Percentiles rank a stretch among this genome's conserved stretches.
These are phyloP conservation scores for Kregervanrija fluxuum DNA, from an alignment of 805 yeast genomes.

Conservation along the genomic window DNA sequence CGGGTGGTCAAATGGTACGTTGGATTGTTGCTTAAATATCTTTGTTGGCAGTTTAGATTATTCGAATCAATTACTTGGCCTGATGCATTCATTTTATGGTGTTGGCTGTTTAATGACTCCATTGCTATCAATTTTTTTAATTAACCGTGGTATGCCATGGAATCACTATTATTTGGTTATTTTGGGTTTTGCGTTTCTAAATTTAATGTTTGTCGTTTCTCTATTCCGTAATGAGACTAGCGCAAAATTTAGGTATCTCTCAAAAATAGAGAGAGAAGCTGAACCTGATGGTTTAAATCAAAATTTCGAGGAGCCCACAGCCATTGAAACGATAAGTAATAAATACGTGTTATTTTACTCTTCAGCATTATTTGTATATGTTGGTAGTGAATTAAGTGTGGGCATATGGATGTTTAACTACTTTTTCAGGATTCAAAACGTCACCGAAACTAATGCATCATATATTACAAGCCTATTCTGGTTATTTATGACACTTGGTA, in stretches of 20 bases:
- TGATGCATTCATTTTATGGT: slow-evolving; percentile 47
- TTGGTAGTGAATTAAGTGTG: slow-evolving; percentile 46
- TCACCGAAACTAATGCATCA: slow-evolving; percentile 33
- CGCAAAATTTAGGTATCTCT: slow-evolving; percentile 32
- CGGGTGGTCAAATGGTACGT: slow-evolving; percentile 52
- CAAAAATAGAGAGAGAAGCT: slow-evolving; percentile 1
- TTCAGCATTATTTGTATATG: slow-evolving; percentile 36
- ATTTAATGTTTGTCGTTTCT: slow-evolving; percentile 19
- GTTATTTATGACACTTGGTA: slow-evolving; percentile 43
- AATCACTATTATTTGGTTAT: slow-evolving; percentile 37
- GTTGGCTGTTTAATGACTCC: slow-evolving; percentile 49
- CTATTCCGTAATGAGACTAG: slow-evolving; percentile 38
- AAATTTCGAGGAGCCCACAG: slow-evolving; percentile 10
- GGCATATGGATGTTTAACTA: slow-evolving; percentile 49
- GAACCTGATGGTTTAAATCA: slow-evolving; percentile 6
- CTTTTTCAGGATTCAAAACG: slow-evolving; percentile 32
- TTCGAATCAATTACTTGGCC: slow-evolving; percentile 43
- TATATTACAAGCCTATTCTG: slow-evolving; percentile 45
- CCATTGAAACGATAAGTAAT: slow-evolving; percentile 24
- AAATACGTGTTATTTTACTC: slow-evolving; percentile 35
- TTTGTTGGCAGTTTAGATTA: slow-evolving; percentile 43
- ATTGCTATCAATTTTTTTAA: slow-evolving; percentile 33
- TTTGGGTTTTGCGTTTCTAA: slow-evolving; percentile 20
- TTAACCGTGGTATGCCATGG: slow-evolving; percentile 36
- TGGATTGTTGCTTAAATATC: slow-evolving; percentile 49